Evolutionary conservation across 2,329 filamentous ascomycete genomes (phyloP), one percentile per base, ranked within the genome.

Genomic region (Aspergillus caelatus): DNA sequence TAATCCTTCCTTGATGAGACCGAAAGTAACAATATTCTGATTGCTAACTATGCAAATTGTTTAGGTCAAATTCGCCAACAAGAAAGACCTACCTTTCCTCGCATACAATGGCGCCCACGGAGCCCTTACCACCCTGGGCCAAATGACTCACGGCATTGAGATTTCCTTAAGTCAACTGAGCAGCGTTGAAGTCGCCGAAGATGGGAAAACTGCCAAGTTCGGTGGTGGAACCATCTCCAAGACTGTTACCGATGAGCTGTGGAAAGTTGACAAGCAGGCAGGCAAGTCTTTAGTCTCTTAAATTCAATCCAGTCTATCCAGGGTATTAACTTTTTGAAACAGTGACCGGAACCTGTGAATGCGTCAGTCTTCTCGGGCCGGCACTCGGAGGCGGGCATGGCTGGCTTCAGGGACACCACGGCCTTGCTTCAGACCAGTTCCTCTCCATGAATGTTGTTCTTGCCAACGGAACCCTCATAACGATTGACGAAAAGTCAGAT

Each of bases 381-480:
- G 84, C 77, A 0, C 80, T 89, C 0, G 86, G 87, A 4, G 87
- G 87, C 60, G 86, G 87, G 4, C 82, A 86, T 70, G 85, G 86
- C 36, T 80, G 79, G 75, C 80, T 85, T 8, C 82, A 86, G 69
- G 84, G 86, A 1, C 80, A 77, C 34, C 75, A 87, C 63, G 85
- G 86, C 1, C 79, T 88, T 2, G 74, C 84, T 2, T 72, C 81
- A 0, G 86, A 88, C 65, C 81, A 88, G 57, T 80, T 87, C 45
- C 62, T 85, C 9, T 83, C 81, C 0, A 74, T 84, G 74, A 80
- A 83, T 26, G 68, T 88, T 1, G 84, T 87, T 0, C 77, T 86
- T 1, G 83, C 84, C 7, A 74, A 85, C 64, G 85, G 85, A 19
- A 77, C 71, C 11, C 57, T 79, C 55, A 63, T 72, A 8, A 80